Evolutionary conservation across 2,329 filamentous ascomycete genomes (phyloP), one percentile per base, ranked within the genome.

Genomic region (Paracorniculantispora psalliotae): DNA sequence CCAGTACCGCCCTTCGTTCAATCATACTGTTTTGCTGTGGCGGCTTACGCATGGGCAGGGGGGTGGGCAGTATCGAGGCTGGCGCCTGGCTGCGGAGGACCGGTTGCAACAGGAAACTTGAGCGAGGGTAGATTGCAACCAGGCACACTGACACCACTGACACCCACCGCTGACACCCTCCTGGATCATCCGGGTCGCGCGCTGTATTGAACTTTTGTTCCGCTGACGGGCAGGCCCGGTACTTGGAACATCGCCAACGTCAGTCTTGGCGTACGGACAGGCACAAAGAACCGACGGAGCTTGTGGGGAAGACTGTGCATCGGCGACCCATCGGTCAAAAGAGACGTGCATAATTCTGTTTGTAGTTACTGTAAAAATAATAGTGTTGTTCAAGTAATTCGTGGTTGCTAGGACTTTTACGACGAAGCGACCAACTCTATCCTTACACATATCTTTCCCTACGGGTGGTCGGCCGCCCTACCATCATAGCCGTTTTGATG

Each of bases 1-100:
- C n/a, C n/a, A 56, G 54, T 37, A 57, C 54, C 46, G 30, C n/a
- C 21, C 23, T 46, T 57, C 54, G 44, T 57, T 57, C 54, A 43
- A 49, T 49, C 25, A 49, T n/a, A 41, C 33, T 37, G 33, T 26
- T n/a, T n/a, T 37, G 23, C 44, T 46, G 54, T 57, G 54, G 54
- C 54, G 54, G 54, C 54, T 57, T 57, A 57, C 54, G 46, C 21
- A 23, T 10, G 19, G 28, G 21, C 19, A 26, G 52, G 51, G 41
- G 39, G n/a, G 25, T 9, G 23, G 33, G 48, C 5, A 49, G 26
- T 30, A 57, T 43, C 35, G 44, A 50, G 54, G 44, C 46, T 57
- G 54, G 54, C 25, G 25, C 23, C 46, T 30, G 17, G 30, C 30
- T 21, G 43, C 21, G 25, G 4, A 49, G 46, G 17, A 51, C 48